Evolutionary conservation across 73 alveolate species (phyloP), one percentile per base, ranked within the genome.

Genomic region (Effrenium voratum): DNA sequence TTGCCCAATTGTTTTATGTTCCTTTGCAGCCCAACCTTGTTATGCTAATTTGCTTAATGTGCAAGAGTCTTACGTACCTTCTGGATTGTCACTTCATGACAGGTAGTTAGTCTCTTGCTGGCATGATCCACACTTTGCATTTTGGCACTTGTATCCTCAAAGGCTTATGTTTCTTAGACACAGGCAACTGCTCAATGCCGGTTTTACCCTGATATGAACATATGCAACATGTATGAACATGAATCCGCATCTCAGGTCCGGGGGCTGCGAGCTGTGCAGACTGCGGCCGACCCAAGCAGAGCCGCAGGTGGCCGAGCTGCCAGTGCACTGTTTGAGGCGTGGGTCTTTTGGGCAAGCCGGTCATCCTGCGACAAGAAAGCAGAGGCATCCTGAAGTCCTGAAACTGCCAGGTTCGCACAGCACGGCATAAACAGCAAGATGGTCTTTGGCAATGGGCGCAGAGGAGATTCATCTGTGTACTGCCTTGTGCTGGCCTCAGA

Each of bases 361-460:
- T 68, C 5, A 63, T 63, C 80, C 30, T n/a, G 4, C 22, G 5
- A 26, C 8, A 13, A 68, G 22, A 5, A n/a, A 12, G 38, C 36
- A 3, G 30, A 32, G 5, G 19, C 22, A 2, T 12, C 28, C 5
- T n/a, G 46, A n/a, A 3, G 8, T 15, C 80, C 80, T n/a, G 15
- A 32, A 13, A 24, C 45, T 22, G 5, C 26, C 4, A 77, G 88
- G 88, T 77, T 59, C 66, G 45, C 88, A 5, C 88, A 77, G 22
- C 44, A 77, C 30, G 88, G 60, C 3, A 77, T 77, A 38, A 77
- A 77, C 66, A 77, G 66, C 68, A 77, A 77, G 88, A 77, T 77
- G 88, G 88, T 77, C 63, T 77, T 77, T 45, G 88, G 88, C 43
- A 77, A 63, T 40, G 88, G 88, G 32, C 59, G 88, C 22, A 63